Conservation (phyloP, 129 eudicot genomes). For the Sambucus nigra region DNA sequence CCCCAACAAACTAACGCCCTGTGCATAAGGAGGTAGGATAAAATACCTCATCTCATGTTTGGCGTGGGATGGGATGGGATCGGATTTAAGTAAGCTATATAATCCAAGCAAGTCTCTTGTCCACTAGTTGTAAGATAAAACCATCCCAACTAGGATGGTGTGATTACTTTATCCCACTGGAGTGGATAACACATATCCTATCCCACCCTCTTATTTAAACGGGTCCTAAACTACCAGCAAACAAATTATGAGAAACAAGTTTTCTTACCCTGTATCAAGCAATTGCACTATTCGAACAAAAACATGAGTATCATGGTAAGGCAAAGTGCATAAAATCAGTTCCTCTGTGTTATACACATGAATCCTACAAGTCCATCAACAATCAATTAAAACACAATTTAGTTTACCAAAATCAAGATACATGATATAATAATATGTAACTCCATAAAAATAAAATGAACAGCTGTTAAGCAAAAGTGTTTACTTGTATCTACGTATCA, state of each 20-base stretch:
- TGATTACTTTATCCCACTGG: too few relatives aligned
- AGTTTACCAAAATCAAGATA: background rate
- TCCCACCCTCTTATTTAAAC: too few relatives aligned
- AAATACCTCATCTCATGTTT: too few relatives aligned
- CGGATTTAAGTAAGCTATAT: too few relatives aligned
- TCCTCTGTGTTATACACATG: slow-evolving; percentile 74
- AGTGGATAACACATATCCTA: too few relatives aligned
- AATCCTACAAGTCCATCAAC: slow-evolving; percentile 34
- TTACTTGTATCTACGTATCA: slow-evolving; percentile 91
- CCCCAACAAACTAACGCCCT: background rate
- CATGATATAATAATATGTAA: background rate
- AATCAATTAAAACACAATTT: slow-evolving; percentile 3
- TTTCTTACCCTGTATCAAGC: slow-evolving; percentile 61
- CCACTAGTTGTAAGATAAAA: too few relatives aligned
- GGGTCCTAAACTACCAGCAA: too few relatives aligned
- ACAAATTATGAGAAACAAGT: background rate
- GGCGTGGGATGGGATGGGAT: too few relatives aligned
- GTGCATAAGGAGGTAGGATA: too few relatives aligned
- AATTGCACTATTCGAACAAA: slow-evolving; percentile 78
- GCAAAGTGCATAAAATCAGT: slow-evolving; percentile 73
- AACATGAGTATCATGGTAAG: slow-evolving; percentile 79
- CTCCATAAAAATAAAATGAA: slow-evolving; percentile 4
- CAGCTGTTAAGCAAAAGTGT: background rate
- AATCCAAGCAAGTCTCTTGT: too few relatives aligned
- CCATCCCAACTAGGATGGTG: too few relatives aligned